Evolutionary conservation across 2,329 filamentous ascomycete genomes (phyloP).

Genomic region (Cladosporium sphaerospermum): DNA sequence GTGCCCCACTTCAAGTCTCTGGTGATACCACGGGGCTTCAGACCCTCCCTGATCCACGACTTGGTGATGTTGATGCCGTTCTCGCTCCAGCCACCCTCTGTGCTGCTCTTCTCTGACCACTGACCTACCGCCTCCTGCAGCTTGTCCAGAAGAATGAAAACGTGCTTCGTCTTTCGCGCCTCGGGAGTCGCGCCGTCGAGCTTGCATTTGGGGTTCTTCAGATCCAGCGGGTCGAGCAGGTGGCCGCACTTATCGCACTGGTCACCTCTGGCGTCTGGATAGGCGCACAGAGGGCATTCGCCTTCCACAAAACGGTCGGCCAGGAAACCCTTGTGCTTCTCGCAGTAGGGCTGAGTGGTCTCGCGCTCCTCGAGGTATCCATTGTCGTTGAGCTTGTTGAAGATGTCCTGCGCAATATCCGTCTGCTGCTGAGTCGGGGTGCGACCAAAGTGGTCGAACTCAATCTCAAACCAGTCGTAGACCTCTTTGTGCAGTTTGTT

Average conservation of each 20-base stretch:
- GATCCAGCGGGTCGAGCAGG: slow-evolving; percentile 45
- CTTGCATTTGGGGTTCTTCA: slow-evolving; percentile 86
- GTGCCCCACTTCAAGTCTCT: slow-evolving; percentile 88
- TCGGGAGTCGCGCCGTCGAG: slow-evolving; percentile 78
- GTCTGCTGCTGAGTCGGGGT: slow-evolving; percentile 87
- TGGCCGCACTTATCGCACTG: slow-evolving; percentile 49
- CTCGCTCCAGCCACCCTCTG: slow-evolving; percentile 68
- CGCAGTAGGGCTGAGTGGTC: slow-evolving; percentile 86
- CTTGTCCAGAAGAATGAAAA: slow-evolving; percentile 81
- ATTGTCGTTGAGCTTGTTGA: slow-evolving; percentile 79
- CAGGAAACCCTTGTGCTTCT: slow-evolving; percentile 56
- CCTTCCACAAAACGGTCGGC: slow-evolving; percentile 84
- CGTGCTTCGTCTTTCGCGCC: slow-evolving; percentile 76
- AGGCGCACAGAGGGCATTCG: slow-evolving; percentile 63
- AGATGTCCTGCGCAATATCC: slow-evolving; percentile 87
- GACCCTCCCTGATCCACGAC: slow-evolving; percentile 74
- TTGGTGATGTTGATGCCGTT: slow-evolving; percentile 73
- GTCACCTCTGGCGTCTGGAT: slow-evolving; percentile 47
- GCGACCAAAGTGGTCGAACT: slow-evolving; percentile 89
- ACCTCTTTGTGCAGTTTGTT: slow-evolving; percentile 83
- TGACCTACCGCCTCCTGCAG: slow-evolving; percentile 69
- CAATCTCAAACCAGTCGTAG: slow-evolving; percentile 94
- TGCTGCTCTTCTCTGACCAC: slow-evolving; percentile 69
- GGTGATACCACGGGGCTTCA: slow-evolving; percentile 83
- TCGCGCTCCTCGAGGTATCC: slow-evolving; percentile 81